Base-by-base conservation (phyloP, 345 rosid genomes). In the Rhizophora mangle region DNA sequence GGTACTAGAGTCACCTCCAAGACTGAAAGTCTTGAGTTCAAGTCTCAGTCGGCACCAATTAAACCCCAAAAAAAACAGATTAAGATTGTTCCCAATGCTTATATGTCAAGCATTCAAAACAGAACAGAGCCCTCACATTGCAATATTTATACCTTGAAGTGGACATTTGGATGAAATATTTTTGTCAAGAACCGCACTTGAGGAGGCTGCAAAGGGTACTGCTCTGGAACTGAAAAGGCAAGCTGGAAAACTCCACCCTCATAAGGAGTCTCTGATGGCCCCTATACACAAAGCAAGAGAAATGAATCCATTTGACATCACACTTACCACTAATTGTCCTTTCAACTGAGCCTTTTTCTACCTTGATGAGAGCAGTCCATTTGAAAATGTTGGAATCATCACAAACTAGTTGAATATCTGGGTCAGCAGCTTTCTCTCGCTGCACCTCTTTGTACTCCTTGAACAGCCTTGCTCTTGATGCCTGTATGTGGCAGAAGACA, bases 331-430 rank as follows among this genome's bases (percentile, higher is more conserved):
- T 53, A 63, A 68, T 47, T 46, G 8, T 32, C 71, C 11, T 10
- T 56, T 56, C 60, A 56, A 21, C 29, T 11, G 11, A 24, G 10
- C 60, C 22, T 56, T 21, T 15, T 19, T 64, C 53, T 43, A 95
- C 99, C 97, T 96, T 92, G 76, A 96, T 85, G 62, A 92, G 91
- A 11, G 99, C 99, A 69, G 96, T 96, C 99, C 98, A 96, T 80
- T 92, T 92, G 74, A 96, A 96, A 63, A 96, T 90, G 85, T 96
- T 96, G 54, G 94, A 78, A 76, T 96, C 98, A 78, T 96, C 99
- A 68, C 99, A 96, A 52, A 84, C 90, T 64, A 96, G 76, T 66
- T 86, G 96, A 77, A 95, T 92, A 80, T 95, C 99, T 0, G 99
- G 98, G 81, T 95, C 99, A 64, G 89, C 93, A 20, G 76, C 77